These are phyloP conservation scores for Teratosphaeria epicoccoides DNA, from an alignment of 2,329 filamentous ascomycete species.

Conservation along the genomic window DNA sequence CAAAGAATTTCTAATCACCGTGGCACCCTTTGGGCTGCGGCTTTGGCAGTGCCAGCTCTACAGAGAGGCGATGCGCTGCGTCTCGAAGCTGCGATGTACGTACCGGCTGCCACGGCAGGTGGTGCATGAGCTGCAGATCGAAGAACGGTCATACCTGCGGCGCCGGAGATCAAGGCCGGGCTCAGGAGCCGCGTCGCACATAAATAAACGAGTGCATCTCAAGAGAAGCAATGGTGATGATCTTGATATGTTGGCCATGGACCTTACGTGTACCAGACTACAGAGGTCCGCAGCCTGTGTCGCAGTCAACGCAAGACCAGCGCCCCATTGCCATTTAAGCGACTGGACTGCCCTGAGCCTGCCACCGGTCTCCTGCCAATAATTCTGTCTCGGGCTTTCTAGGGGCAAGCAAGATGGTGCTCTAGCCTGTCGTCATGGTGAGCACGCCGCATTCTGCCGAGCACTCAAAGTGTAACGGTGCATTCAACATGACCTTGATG, in stretches of 20 bases:
- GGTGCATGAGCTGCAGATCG: not conserved
- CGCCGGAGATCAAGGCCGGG: too few species aligned
- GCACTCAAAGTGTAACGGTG: not conserved
- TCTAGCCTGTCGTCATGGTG: not conserved
- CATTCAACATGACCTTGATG: not conserved
- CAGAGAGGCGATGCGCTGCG: not conserved
- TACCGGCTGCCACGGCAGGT: not conserved
- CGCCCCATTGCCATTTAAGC: not conserved
- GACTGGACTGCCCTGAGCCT: too few species aligned
- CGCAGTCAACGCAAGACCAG: too few species aligned
- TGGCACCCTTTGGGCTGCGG: not conserved
- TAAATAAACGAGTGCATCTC: too few species aligned
- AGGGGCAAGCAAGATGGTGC: not conserved
- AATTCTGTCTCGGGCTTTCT: not conserved
- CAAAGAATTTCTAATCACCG: not conserved
- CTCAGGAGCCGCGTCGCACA: too few species aligned
- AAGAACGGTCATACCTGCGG: not conserved
- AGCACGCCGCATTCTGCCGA: not conserved
- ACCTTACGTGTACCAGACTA: too few species aligned
- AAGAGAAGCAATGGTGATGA: too few species aligned
- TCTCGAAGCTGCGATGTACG: not conserved
- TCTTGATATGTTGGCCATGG: too few species aligned
- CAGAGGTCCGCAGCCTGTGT: too few species aligned
- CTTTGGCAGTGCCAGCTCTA: not conserved
- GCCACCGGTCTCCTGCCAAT: not conserved